Percentiles rank a stretch among this genome's conserved stretches.
Evolutionary conservation across 2,329 filamentous ascomycete genomes (phyloP).

Genomic region (Apiospora marii): DNA sequence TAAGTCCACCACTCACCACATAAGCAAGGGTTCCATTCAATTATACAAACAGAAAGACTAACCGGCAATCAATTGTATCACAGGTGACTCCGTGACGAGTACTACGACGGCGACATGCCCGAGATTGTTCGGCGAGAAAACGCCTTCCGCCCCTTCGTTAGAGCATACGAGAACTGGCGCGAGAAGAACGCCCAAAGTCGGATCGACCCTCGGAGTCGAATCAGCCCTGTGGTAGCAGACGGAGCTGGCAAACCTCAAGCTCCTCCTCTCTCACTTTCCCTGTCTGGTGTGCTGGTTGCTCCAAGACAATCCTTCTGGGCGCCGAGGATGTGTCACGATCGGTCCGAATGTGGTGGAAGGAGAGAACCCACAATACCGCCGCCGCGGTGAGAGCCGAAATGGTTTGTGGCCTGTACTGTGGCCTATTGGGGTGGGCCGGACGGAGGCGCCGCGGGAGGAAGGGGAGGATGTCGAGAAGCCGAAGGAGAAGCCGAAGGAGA

Average conservation of each 20-base stretch:
- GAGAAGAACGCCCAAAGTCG: too few relatives aligned
- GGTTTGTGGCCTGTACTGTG: constrained; percentile 9
- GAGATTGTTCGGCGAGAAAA: constrained; percentile 18
- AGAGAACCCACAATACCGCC: neutral
- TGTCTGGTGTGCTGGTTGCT: neutral
- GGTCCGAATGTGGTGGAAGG: neutral
- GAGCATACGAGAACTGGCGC: too few relatives aligned
- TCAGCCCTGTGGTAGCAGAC: too few relatives aligned
- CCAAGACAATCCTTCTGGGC: neutral
- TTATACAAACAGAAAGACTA: neutral
- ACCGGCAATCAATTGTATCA: neutral
- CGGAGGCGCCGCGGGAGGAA: too few relatives aligned
- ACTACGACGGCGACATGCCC: constrained; percentile 4
- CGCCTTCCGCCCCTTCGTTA: constrained; percentile 15
- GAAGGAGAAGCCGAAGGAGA: too few relatives aligned
- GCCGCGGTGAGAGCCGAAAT: neutral
- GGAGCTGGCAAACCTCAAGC: neutral
- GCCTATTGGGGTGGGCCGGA: neutral
- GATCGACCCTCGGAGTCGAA: too few relatives aligned
- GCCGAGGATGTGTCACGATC: neutral
- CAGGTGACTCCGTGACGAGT: neutral
- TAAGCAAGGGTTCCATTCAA: neutral
- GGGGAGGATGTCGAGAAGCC: too few relatives aligned
- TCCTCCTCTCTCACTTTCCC: neutral
- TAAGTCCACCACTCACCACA: neutral